Evolutionary conservation across 2,329 filamentous ascomycete species (phyloP), one percentile per base, ranked within the genome.

Genomic region (Alternaria viburni): DNA sequence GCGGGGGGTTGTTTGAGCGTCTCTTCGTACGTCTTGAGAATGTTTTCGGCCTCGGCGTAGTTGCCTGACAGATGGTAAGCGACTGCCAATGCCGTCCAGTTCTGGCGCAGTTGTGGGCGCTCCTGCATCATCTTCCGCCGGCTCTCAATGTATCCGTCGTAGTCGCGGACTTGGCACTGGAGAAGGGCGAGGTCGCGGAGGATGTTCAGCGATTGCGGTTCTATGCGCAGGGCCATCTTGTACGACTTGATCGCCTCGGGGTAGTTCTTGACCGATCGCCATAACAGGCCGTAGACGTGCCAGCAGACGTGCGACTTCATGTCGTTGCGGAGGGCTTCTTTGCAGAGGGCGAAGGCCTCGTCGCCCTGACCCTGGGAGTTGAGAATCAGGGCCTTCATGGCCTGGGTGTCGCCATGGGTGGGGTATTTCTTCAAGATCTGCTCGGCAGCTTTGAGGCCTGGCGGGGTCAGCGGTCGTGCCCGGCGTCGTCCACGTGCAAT

Each of bases 281-380:
- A 98, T 54, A 99, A 87, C 71, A 99, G 83, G 30, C 96, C 96
- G 80, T 98, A 99, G 65, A 99, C 96, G 81, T 99, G 96, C 96
- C 96, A 99, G 86, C 94, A 98, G 75, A 99, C 94, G 82, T 98
- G 95, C 75, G 94, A 97, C 84, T 96, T 97, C 94, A 99, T 98
- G 80, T 98, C 94, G 75, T 94, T 93, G 70, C 91, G 93, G 73
- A 99, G 86, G 32, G 96, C 96, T 69, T 93, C 88, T 83, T 97
- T 99, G 76, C 92, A 95, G 63, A 99, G 86, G 49, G 90, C 88
- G 79, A 99, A 99, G 0, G 96, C 96, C 83, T 99, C 96, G 61
- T 97, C 93, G 28, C 91, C 90, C 82, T 97, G 95, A 72, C 93
- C 93, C 81, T 95, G 91, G 47, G 92, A 91, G 81, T 97, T 98